Base-by-base conservation (phyloP, 768 basidiomycete species). In the Hypholoma sublateritium region DNA sequence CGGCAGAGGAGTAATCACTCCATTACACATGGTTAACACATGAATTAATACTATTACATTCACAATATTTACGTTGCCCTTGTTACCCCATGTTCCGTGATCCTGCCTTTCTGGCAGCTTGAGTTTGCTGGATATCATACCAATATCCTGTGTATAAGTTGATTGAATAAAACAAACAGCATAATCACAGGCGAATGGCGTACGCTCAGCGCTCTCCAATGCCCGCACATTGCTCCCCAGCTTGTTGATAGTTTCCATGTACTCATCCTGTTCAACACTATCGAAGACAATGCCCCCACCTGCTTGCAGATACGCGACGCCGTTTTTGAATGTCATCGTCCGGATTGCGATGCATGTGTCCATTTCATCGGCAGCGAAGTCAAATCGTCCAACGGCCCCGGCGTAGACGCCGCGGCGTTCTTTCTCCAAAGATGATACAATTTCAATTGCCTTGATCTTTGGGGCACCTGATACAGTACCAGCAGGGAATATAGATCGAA, bases 321-420 rank as follows among this genome's bases (percentile, higher is more conserved):
- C 94, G 62, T 95, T 83, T 73, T 97, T 98, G 80, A 97, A 98
- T 1, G 88, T 84, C 93, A 98, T 98, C 4, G 95, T 98, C 32
- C 97, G 86, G 65, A 99, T 98, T 4, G 97, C 96, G 65, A 99
- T 99, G 74, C 96, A 98, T 0, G 93, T 97, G 70, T 99, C 97
- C 90, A 98, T 93, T 67, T 89, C 88, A 69, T 98, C 92, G 22
- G 84, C 78, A 2, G 93, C 91, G 72, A 98, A 98, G 72, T 98
- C 95, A 70, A 95, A 98, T 51, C 94, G 87, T n/a, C 97, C 97
- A 14, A 98, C 95, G 2, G 93, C 97, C 28, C 97, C 97, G 6
- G 95, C 97, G 63, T 99, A 99, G 14, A 98, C 88, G 22, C 95
- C 95, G 36, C 97, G 84, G 22, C 86, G 84, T 71, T 98, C 93